phyloP scores from a whole-genome alignment of 345 rosid species.

The Citrus trifoliata region DNA sequence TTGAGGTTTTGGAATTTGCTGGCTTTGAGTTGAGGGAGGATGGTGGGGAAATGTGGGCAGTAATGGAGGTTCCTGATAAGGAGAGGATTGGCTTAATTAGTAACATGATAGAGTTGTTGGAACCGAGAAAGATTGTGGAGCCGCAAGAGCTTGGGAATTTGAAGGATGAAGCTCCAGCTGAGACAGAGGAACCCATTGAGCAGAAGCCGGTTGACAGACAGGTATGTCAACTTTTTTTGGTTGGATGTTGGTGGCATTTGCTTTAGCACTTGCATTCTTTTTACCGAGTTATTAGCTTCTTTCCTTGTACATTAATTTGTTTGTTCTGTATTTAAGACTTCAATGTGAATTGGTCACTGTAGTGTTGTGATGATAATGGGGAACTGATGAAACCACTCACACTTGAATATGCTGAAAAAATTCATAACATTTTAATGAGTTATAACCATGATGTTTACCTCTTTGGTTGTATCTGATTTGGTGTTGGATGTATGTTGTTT shows the following conservation, averaged over 20 bases:
- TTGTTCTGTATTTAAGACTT: background rate
- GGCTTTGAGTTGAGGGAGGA: constrained; percentile 76
- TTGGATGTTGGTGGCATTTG: background rate
- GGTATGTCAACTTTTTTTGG: constrained; percentile 32
- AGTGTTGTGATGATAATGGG: background rate
- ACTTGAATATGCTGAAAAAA: background rate
- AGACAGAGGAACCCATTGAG: constrained; percentile 34
- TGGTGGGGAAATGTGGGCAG: constrained; percentile 76
- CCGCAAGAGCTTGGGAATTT: constrained; percentile 25
- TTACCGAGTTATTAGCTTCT: background rate
- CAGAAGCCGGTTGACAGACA: constrained; percentile 74
- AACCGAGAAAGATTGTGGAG: constrained; percentile 40
- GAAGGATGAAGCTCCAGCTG: constrained; percentile 30
- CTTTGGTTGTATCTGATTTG: background rate
- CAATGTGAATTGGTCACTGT: background rate
- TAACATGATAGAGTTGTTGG: constrained; percentile 46
- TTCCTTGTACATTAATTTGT: background rate
- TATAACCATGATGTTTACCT: background rate
- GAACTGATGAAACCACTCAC: background rate
- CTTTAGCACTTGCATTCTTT: background rate
- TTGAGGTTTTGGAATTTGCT: constrained; percentile 68
- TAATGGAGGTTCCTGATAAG: constrained; percentile 57
- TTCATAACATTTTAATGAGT: background rate
- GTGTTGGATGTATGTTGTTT: background rate
- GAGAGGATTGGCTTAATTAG: constrained; percentile 41